phyloP scores from a whole-genome alignment of 2,329 filamentous ascomycete genomes.

The Paraconiothyrium sp. region DNA sequence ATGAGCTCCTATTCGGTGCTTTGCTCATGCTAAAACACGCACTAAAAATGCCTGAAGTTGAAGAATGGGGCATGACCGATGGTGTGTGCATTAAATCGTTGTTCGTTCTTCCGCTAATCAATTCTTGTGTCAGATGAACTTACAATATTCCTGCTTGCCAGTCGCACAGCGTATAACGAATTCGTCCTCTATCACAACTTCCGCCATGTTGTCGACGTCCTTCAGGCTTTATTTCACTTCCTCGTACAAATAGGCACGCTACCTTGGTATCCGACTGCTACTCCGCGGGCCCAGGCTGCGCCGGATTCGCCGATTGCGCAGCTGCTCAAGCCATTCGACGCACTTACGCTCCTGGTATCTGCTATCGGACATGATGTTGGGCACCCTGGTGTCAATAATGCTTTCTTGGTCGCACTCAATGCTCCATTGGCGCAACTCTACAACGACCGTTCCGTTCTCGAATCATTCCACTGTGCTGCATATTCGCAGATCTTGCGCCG shows the following conservation, averaged over 20 bases:
- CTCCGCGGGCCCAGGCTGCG: conserved; percentile 34
- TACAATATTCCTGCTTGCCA: conserved; percentile 85
- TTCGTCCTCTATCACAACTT: conserved; percentile 99
- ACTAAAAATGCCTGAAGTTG: conserved; percentile 80
- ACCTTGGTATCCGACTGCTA: conserved; percentile 68
- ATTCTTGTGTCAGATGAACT: conserved; percentile 70
- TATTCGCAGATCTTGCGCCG: conserved; percentile 94
- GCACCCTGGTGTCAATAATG: conserved; percentile 97
- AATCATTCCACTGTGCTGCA: conserved; percentile 96
- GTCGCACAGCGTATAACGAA: conserved; percentile 92
- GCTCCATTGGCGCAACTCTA: conserved; percentile 93
- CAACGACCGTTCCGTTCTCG: conserved; percentile 94
- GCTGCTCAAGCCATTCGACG: conserved; percentile 86
- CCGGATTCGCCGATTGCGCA: conserved; percentile 73
- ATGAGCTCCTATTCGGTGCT: conserved; percentile 88
- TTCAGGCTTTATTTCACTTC: conserved; percentile 93
- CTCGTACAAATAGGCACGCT: conserved; percentile 81
- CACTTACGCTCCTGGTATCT: conserved; percentile 86
- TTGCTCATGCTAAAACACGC: conserved; percentile 90
- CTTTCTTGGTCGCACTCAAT: conserved; percentile 90
- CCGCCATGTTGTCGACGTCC: conserved; percentile 93
- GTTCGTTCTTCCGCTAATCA: not conserved
- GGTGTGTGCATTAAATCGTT: conserved; percentile 63
- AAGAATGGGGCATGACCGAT: conserved; percentile 79
- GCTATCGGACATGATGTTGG: conserved; percentile 99